Base-by-base conservation (phyloP, 495 filamentous ascomycete genomes). In the Coniosporium apollinis region DNA sequence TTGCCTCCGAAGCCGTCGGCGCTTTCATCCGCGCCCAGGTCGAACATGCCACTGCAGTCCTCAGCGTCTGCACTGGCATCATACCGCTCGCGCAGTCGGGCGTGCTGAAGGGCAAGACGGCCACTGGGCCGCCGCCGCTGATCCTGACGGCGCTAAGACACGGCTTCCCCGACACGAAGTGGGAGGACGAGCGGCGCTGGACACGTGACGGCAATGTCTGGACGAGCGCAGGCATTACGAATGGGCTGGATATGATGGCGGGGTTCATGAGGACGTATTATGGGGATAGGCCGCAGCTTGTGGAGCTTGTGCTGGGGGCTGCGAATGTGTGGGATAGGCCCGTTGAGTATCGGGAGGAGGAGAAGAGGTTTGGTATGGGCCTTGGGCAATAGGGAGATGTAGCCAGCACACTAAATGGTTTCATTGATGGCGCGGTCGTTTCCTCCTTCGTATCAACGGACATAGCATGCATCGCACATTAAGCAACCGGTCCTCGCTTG, bases 141-240 rank as follows among this genome's bases (percentile, higher is more conserved):
- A 55, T 74, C 38, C 50, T 54, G 1, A 26, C 45, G 13, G 46
- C 76, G 32, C 49, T 39, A 30, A 46, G 54, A 22, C 52, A 51
- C n/a, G n/a, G n/a, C 33, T 70, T 66, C 28, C 66, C 56, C 1
- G 59, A 59, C 0, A 57, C 58, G 21, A 51, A 51, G 19, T 58
- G 65, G 28, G 66, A 64, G 17, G 51, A 65, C 11, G 54, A 58
- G 37, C 30, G 61, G 30, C 42, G 70, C 19, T 65, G 69, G 55
- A 53, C 61, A 10, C 49, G 55, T 25, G 69, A 75, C 50, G 72
- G 69, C n/a, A 70, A 67, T 44, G 44, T 77, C 13, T 75, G 72
- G 71, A 63, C 60, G 9, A 51, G 45, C 26, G 56, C 54, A 6
- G 41, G 46, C 2, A 15, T 59, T 40, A 28, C 54, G 29, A 55